Conservation (phyloP, 306 rosid genomes). For the Biancaea sappan region DNA sequence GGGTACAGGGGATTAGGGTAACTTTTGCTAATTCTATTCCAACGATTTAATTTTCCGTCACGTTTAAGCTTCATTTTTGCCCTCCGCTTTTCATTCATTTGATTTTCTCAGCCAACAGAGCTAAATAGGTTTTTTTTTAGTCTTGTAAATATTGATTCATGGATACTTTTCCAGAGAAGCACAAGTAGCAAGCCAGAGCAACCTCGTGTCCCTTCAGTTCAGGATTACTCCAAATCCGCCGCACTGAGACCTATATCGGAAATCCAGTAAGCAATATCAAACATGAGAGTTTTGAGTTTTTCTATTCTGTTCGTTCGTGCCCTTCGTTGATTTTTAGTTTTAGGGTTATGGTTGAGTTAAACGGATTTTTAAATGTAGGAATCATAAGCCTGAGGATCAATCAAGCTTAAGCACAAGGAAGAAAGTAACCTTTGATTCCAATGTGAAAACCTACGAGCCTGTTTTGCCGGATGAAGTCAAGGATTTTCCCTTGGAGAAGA, state of each 20-base stretch:
- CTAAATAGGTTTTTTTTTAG: slow-evolving; percentile 1
- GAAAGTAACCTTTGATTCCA: slow-evolving; percentile 85
- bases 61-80: background rate
- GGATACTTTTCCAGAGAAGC: slow-evolving; percentile 45
- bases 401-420: slow-evolving; percentile 49
- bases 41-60: background rate
- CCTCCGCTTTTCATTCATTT: background rate
- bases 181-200: slow-evolving; percentile 37
- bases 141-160: background rate
- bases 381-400: slow-evolving; percentile 51
- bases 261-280: slow-evolving; percentile 47
- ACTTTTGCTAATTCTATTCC: background rate
- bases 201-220: slow-evolving; percentile 36
- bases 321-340: background rate
- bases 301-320: background rate
- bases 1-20: background rate
- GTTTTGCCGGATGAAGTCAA: slow-evolving; percentile 43
- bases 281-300: background rate
- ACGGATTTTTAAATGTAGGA: slow-evolving; percentile 47
- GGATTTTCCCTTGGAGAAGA: slow-evolving; percentile 31
- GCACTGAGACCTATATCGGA: slow-evolving; percentile 30
- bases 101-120: slow-evolving; percentile 12
- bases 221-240: slow-evolving; percentile 32
- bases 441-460: slow-evolving; percentile 72
- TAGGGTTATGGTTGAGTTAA: background rate